phyloP scores from a whole-genome alignment of 495 filamentous ascomycete genomes.

The Hypoxylon fuscum region DNA sequence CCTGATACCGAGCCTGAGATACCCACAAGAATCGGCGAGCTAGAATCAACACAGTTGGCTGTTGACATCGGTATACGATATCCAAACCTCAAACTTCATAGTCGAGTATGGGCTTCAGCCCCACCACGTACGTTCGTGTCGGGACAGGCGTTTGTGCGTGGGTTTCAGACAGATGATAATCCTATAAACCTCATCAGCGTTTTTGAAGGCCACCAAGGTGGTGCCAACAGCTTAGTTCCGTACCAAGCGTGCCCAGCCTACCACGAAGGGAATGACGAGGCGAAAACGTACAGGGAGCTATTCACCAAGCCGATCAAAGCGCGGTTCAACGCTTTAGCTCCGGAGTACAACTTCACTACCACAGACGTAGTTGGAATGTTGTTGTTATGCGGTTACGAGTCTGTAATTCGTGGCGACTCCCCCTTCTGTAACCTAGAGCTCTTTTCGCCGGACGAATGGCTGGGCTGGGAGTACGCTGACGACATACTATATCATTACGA shows the following conservation, averaged over 20 bases:
- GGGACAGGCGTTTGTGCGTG: background rate
- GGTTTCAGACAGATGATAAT: background rate
- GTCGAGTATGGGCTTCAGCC: conserved; percentile 29
- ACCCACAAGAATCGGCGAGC: conserved; percentile 36
- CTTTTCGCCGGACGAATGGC: conserved; percentile 51
- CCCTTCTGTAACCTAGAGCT: conserved; percentile 49
- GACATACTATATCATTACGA: conserved; percentile 54
- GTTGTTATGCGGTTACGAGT: conserved; percentile 53
- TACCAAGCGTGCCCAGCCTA: background rate
- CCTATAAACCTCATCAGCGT: background rate
- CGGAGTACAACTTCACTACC: conserved; percentile 52
- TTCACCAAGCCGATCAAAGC: conserved; percentile 49
- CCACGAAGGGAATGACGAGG: conserved; percentile 45
- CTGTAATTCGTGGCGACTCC: conserved; percentile 47
- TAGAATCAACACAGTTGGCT: conserved; percentile 45
- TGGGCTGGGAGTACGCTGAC: conserved; percentile 51
- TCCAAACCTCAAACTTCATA: conserved; percentile 45
- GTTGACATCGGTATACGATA: conserved; percentile 47
- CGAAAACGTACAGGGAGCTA: conserved; percentile 39
- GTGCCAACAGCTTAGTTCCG: background rate
- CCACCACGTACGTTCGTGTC: background rate
- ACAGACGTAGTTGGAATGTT: conserved; percentile 52
- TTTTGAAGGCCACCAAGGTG: background rate
- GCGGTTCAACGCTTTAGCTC: conserved; percentile 46
- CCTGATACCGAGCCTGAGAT: conserved; percentile 40